phyloP scores from a whole-genome alignment of 805 yeast species.

The Jamesozyma spencerorum region DNA sequence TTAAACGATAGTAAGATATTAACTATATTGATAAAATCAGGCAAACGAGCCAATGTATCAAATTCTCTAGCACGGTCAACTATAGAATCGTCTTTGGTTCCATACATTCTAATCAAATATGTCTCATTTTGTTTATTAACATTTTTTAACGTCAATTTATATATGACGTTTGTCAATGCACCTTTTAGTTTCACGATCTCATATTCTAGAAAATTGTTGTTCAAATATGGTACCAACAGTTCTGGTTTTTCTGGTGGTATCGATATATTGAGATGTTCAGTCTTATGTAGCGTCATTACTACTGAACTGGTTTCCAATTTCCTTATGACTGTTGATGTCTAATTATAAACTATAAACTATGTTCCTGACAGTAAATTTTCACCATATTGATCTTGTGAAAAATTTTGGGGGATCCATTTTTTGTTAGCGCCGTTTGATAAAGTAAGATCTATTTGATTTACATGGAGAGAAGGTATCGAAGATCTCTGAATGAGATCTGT shows the following conservation, averaged over 20 bases:
- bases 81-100: slow-evolving; percentile 71
- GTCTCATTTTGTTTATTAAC: neutral
- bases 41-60: slow-evolving; percentile 58
- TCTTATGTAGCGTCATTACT: slow-evolving; percentile 1
- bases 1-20: slow-evolving; percentile 71
- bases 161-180: slow-evolving; percentile 84
- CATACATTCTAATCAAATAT: slow-evolving; percentile 68
- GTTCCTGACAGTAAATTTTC: too few species aligned
- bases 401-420: too few species aligned
- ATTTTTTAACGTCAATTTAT: slow-evolving; percentile 42
- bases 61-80: slow-evolving; percentile 78
- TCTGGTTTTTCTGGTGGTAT: slow-evolving; percentile 8
- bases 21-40: slow-evolving; percentile 26
- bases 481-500: too few species aligned
- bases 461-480: too few species aligned
- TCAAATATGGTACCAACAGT: slow-evolving; percentile 6
- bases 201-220: neutral
- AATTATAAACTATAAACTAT: too few species aligned
- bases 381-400: too few species aligned
- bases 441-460: too few species aligned
- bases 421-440: too few species aligned
- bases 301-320: neutral
- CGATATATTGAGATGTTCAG: slow-evolving; percentile 2
- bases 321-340: neutral
- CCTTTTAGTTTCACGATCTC: slow-evolving; percentile 57